Evolutionary conservation across 2,329 filamentous ascomycete genomes (phyloP).

Genomic region (Penicillium sp.): DNA sequence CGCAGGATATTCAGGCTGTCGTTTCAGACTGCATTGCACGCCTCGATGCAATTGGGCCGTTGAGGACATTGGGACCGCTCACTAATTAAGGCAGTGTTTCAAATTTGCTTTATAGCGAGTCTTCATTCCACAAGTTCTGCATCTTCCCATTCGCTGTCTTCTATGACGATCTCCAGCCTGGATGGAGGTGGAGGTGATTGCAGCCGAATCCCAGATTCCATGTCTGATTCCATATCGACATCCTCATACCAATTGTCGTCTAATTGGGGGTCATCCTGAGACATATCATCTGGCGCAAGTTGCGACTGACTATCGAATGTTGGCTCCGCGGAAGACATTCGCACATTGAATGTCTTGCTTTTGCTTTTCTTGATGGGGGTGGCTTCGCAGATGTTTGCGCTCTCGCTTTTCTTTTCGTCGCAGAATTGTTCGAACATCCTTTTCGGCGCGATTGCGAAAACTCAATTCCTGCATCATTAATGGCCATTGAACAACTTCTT

Average conservation of each 20-base stretch:
- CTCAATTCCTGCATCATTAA: slow-evolving; percentile 79
- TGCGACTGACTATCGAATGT: not conserved
- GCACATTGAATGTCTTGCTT: not conserved
- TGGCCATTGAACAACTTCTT: slow-evolving; percentile 60
- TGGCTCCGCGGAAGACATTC: slow-evolving; percentile 11
- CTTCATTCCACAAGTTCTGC: slow-evolving; percentile 41
- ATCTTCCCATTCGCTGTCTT: slow-evolving; percentile 54
- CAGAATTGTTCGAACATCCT: slow-evolving; percentile 61
- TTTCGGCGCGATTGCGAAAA: slow-evolving; percentile 63
- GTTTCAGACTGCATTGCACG: slow-evolving; percentile 29
- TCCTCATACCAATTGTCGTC: slow-evolving; percentile 34
- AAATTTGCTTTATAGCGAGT: not conserved
- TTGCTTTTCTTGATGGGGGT: not conserved
- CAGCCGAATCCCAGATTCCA: slow-evolving; percentile 15
- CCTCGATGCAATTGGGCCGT: slow-evolving; percentile 31
- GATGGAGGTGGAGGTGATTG: slow-evolving; percentile 9
- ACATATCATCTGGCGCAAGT: slow-evolving; percentile 3
- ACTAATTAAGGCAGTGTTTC: slow-evolving; percentile 14
- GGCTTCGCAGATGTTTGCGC: slow-evolving; percentile 17
- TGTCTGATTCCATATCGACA: slow-evolving; percentile 26
- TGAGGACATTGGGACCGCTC: slow-evolving; percentile 34
- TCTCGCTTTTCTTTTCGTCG: slow-evolving; percentile 51
- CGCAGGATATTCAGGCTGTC: slow-evolving; percentile 34
- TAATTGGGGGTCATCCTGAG: slow-evolving; percentile 23
- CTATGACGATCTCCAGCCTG: slow-evolving; percentile 44